Evolutionary conservation across 192 early-diverging fungal genomes (phyloP).

Genomic region (Entomortierella lignicola): DNA sequence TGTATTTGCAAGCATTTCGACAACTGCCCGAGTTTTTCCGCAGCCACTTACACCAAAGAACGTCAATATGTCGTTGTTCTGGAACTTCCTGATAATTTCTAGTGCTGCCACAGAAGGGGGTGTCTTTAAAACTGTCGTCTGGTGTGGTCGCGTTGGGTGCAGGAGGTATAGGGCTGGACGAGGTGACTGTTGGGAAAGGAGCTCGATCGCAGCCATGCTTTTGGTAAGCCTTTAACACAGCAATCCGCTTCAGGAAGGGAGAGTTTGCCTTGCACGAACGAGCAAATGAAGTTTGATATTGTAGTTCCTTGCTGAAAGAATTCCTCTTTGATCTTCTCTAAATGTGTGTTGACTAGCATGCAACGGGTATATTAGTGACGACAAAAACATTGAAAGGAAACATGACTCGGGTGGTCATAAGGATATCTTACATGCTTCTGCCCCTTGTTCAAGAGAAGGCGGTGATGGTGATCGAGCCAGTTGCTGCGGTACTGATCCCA

Average conservation of each 20-base stretch:
- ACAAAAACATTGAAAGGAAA: neutral
- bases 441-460: constrained; percentile 1
- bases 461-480: constrained; percentile 8
- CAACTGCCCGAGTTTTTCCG: constrained; percentile 44
- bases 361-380: neutral
- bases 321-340: constrained; percentile 34
- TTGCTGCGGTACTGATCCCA: too few species aligned
- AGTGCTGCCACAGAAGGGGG: constrained; percentile 32
- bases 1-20: constrained; percentile 47
- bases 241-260: constrained; percentile 34
- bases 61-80: constrained; percentile 40
- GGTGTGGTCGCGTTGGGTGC: constrained; percentile 44
- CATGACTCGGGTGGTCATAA: neutral
- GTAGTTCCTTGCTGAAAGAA: constrained; percentile 16
- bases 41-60: constrained; percentile 51
- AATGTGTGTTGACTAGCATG: constrained; percentile 12
- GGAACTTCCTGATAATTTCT: constrained; percentile 23
- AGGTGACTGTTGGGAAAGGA: constrained; percentile 12
- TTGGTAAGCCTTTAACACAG: constrained; percentile 36
- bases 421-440: constrained; percentile 21
- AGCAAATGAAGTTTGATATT: constrained; percentile 22
- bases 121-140: constrained; percentile 18
- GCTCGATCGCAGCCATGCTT: constrained; percentile 31
- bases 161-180: constrained; percentile 41
- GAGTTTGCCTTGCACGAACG: constrained; percentile 36